phyloP scores from a whole-genome alignment of 2,329 filamentous ascomycete species.

The Cladosporium sp. region DNA sequence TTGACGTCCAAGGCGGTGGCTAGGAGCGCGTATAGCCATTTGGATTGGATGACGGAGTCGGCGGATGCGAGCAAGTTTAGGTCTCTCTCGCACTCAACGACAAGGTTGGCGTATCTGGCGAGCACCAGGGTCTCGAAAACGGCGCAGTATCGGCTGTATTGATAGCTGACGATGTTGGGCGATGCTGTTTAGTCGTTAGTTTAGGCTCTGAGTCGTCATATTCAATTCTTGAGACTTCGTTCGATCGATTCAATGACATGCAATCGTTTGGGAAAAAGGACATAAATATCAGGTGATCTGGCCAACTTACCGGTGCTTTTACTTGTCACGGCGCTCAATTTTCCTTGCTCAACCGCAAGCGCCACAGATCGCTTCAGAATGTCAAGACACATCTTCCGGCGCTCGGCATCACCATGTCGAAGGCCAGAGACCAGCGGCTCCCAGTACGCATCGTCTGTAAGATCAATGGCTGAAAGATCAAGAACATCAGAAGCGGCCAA shows the following conservation, averaged over 20 bases:
- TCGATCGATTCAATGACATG: no score
- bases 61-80: conserved; percentile 35
- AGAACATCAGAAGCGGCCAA: conserved; percentile 10
- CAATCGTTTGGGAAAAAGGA: no score
- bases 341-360: conserved; percentile 21
- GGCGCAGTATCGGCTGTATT: conserved; percentile 41
- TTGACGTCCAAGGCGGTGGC: conserved; percentile 36
- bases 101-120: conserved; percentile 46
- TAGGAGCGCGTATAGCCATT: conserved; percentile 41
- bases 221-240: no score
- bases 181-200: conserved; percentile 15
- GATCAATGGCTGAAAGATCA: conserved; percentile 7
- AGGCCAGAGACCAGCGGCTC: conserved; percentile 34
- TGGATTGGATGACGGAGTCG: conserved; percentile 32
- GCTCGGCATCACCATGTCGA: conserved; percentile 39
- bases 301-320: conserved; percentile 15
- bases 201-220: neutral
- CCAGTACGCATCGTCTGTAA: conserved; percentile 35
- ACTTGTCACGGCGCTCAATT: conserved; percentile 12
- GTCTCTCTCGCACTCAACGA: conserved; percentile 42
- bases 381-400: conserved; percentile 43
- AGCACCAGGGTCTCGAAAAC: conserved; percentile 47
- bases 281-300: neutral
- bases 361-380: conserved; percentile 40
- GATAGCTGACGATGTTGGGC: conserved; percentile 18